These are phyloP conservation scores for Oryza australiensis DNA, from an alignment of 176 grass and related monocot genomes.

Conservation along the genomic window DNA sequence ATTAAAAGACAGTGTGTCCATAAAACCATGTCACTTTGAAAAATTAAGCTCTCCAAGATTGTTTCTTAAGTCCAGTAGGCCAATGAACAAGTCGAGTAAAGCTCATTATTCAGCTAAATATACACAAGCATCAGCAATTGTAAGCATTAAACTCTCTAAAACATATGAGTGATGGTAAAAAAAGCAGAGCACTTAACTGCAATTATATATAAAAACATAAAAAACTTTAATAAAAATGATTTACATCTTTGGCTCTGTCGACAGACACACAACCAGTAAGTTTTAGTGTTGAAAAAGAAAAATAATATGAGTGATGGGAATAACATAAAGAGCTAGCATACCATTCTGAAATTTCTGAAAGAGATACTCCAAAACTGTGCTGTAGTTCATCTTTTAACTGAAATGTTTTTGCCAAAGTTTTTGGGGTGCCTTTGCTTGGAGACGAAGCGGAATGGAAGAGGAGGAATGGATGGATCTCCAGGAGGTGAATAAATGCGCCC, in stretches of 20 bases:
- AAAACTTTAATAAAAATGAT: background rate
- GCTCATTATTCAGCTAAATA: background rate
- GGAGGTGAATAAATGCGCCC: constrained; percentile 42
- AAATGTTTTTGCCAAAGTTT: background rate
- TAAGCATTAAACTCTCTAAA: too few relatives aligned
- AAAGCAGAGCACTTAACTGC: background rate
- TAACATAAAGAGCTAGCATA: background rate
- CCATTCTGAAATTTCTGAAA: background rate
- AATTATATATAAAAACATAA: background rate
- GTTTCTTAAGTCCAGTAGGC: background rate
- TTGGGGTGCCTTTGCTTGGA: constrained; percentile 34
- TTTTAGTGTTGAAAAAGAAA: too few relatives aligned
- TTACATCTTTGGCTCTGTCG: too few relatives aligned
- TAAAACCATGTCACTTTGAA: background rate
- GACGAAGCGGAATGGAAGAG: constrained; percentile 24
- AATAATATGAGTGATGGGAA: too few relatives aligned
- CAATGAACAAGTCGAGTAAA: background rate
- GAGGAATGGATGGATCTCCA: constrained; percentile 7
- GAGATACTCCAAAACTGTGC: background rate
- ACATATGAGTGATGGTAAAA: too few relatives aligned
- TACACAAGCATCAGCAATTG: background rate
- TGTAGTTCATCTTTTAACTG: background rate
- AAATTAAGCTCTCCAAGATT: background rate
- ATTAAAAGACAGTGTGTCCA: background rate
- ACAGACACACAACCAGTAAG: too few relatives aligned